Percentiles rank a stretch among this genome's conserved stretches.
phyloP scores from a whole-genome alignment of 140 eudicot species.

The Bidens hawaiensis region DNA sequence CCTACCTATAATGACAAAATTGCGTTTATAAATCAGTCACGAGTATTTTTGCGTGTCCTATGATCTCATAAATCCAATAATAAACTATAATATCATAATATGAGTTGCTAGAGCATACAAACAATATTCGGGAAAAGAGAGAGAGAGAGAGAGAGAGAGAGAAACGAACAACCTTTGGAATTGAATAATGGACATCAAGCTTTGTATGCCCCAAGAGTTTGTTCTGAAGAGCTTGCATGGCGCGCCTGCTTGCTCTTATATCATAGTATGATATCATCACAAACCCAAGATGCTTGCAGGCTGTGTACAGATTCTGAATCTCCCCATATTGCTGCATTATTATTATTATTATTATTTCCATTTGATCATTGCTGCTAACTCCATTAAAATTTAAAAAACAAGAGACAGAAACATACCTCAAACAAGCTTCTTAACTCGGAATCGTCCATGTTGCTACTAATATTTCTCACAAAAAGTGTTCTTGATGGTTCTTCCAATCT shows the following conservation, averaged over 20 bases:
- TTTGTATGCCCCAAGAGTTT: slow-evolving; percentile 61
- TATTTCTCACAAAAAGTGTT: slow-evolving; percentile 91
- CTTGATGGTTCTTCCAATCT: slow-evolving; percentile 75
- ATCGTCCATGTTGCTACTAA: slow-evolving; percentile 80
- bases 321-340: slow-evolving; percentile 89
- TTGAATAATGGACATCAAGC: slow-evolving; percentile 86
- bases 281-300: slow-evolving; percentile 92
- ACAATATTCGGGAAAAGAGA: neutral
- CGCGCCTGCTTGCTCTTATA: slow-evolving; percentile 81
- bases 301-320: slow-evolving; percentile 76
- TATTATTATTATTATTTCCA: slow-evolving; percentile 9
- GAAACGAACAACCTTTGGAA: slow-evolving; percentile 85
- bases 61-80: neutral
- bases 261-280: slow-evolving; percentile 95
- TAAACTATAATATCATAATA: neutral
- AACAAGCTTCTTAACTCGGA: slow-evolving; percentile 66
- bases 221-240: slow-evolving; percentile 87
- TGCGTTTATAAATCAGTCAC: neutral
- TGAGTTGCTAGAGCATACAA: slow-evolving; percentile 9
- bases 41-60: neutral
- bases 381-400: neutral
- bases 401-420: slow-evolving; percentile 46
- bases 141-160: too few relatives aligned
- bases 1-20: neutral
- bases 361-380: neutral